Base-by-base conservation (phyloP, 768 basidiomycete genomes). In the Lentinula edodes region DNA sequence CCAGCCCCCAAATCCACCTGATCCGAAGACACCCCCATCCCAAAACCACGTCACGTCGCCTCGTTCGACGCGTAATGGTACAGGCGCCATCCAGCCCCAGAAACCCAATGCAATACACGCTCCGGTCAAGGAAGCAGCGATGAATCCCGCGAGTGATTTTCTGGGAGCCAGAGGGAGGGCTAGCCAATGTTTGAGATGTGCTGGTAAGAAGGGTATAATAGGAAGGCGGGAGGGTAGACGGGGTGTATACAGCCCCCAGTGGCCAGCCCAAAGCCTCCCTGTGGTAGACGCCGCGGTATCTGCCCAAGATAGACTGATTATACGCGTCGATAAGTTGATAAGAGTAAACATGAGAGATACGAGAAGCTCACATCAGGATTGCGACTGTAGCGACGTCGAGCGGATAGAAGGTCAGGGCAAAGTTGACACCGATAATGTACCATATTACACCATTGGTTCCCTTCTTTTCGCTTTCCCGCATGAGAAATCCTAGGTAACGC, bases 231-330 rank as follows among this genome's bases (percentile, higher is more conserved):
- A 70, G 1, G 88, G 88, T 4, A 90, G 82, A 5, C 75, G 80
- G 0, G 84, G 82, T 0, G 93, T 92, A 51, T 76, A 74, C n/a
- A 77, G 75, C 43, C 93, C 92, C 53, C 53, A 54, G 7, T 54
- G 53, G 39, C 55, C 41, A 42, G 39, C 55, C 71, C 84, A 93
- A 38, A 93, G 76, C n/a, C 95, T 86, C 48, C 95, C 95, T 65
- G 96, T 78, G 12, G 92, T 95, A 9, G 95, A 96, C 5, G 95
- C 95, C 16, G 93, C 87, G 1, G 95, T 96, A 72, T 97, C 95
- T 0, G 93, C 94, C 95, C 95, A 97, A 36, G 93, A 94, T 52
- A 97, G 85, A 63, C 94, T 96, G 67, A 48, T 41, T 3, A 13
- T 46, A 65, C 57, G 50, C 51, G 9, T 13, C 59, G 35, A 50